Conservation (phyloP, 805 yeast genomes). For the Myxozyma kluyveri region DNA sequence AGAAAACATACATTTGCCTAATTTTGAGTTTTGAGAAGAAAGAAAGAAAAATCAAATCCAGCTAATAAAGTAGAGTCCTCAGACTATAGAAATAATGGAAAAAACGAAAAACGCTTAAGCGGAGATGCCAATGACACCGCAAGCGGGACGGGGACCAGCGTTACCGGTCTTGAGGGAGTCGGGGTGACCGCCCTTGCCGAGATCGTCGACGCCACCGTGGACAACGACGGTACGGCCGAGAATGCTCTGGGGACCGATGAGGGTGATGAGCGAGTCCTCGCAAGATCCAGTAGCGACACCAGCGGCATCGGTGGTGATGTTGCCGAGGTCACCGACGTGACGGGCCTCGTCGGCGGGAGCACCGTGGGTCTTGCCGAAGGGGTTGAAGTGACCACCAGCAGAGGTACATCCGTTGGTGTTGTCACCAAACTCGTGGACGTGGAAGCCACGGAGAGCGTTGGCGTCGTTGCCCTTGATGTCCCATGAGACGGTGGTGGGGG, state of each 20-base stretch:
- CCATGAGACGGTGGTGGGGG: constrained; percentile 82
- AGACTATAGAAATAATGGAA: too few relatives aligned
- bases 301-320: constrained; percentile 76
- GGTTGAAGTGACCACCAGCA: constrained; percentile 97
- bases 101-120: constrained; percentile 25
- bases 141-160: constrained; percentile 93
- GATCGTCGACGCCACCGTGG: constrained; percentile 83
- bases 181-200: constrained; percentile 85
- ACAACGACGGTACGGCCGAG: constrained; percentile 88
- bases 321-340: constrained; percentile 97
- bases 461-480: constrained; percentile 87
- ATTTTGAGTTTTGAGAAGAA: too few relatives aligned
- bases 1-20: too few relatives aligned
- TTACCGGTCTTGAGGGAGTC: constrained; percentile 90
- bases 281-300: constrained; percentile 92
- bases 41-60: too few relatives aligned
- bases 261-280: constrained; percentile 71
- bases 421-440: constrained; percentile 97
- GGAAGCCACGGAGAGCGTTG: constrained; percentile 93
- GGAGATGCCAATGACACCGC: constrained; percentile 52
- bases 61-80: too few relatives aligned
- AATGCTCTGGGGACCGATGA: constrained; percentile 82
- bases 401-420: constrained; percentile 98
- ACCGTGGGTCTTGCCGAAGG: constrained; percentile 85
- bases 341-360: constrained; percentile 74